These are phyloP conservation scores for Exsudoporus frostii DNA, from an alignment of 768 basidiomycete genomes.

Conservation along the genomic window DNA sequence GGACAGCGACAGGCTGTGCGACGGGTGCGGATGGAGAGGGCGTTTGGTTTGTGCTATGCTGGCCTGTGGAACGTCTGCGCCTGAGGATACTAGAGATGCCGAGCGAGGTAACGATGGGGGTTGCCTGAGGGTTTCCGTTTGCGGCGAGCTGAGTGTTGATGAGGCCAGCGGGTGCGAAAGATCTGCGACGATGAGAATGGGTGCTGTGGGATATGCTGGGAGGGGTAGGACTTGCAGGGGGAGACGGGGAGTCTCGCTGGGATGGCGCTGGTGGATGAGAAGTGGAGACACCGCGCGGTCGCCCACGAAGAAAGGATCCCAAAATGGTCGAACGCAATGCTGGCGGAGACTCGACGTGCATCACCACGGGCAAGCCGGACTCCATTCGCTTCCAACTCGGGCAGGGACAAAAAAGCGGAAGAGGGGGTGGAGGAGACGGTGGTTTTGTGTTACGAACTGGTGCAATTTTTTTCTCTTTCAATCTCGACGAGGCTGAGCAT, in stretches of 20 bases:
- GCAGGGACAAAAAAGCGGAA: neutral
- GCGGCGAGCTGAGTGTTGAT: constrained; percentile 35
- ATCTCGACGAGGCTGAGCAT: constrained; percentile 15
- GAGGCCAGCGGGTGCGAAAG: constrained; percentile 37
- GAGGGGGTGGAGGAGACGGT: neutral
- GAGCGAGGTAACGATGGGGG: constrained; percentile 30
- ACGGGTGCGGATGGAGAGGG: constrained; percentile 1
- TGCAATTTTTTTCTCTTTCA: constrained; percentile 11
- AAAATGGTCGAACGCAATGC: constrained; percentile 58
- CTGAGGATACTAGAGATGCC: constrained; percentile 64
- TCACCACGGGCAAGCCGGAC: constrained; percentile 5
- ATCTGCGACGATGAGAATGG: constrained; percentile 36
- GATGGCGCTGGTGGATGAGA: constrained; percentile 37
- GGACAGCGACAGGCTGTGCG: constrained; percentile 2
- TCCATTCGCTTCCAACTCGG: constrained; percentile 6
- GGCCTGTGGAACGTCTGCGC: constrained; percentile 62
- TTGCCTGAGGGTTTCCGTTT: constrained; percentile 25
- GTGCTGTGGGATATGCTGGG: constrained; percentile 10
- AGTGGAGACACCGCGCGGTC: constrained; percentile 66
- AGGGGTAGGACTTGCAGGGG: constrained; percentile 40
- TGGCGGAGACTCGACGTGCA: constrained; percentile 29
- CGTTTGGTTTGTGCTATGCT: constrained; percentile 34
- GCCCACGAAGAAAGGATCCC: constrained; percentile 66
- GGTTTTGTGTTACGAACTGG: neutral
- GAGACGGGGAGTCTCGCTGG: constrained; percentile 41